These are phyloP conservation scores for Emergomyces orientalis DNA, from an alignment of 2,329 filamentous ascomycete species.

Conservation along the genomic window DNA sequence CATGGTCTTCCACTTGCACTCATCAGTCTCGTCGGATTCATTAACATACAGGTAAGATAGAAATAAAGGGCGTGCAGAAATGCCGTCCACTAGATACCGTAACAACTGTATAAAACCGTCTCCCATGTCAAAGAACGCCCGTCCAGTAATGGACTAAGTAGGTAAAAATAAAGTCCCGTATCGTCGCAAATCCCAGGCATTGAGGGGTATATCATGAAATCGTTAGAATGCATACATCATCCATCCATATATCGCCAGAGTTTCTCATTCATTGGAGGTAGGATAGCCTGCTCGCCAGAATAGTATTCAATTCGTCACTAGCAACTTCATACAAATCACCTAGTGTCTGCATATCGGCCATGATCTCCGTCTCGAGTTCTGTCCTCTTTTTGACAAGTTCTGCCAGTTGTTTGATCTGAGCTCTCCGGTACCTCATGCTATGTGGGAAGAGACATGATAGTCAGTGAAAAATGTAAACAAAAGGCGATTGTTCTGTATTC, in stretches of 20 bases:
- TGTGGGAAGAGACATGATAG: background rate
- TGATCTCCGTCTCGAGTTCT: constrained; percentile 16
- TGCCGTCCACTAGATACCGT: background rate
- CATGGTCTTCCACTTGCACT: background rate
- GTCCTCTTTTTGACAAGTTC: constrained; percentile 14
- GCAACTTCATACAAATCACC: constrained; percentile 10
- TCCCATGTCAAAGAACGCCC: background rate
- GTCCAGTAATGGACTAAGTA: background rate
- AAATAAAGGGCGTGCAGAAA: background rate
- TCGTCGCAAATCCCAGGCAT: background rate
- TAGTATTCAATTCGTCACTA: background rate
- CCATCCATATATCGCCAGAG: background rate
- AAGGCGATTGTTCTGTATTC: background rate
- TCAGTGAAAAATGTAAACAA: background rate
- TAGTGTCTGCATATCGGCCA: constrained; percentile 10
- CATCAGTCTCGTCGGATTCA: background rate
- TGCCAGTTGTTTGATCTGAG: constrained; percentile 12
- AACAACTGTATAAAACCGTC: background rate
- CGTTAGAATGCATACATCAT: background rate
- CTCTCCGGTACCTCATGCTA: constrained; percentile 12
- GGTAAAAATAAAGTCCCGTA: background rate
- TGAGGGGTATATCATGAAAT: background rate
- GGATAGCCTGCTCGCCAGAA: constrained; percentile 2
- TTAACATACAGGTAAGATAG: background rate
- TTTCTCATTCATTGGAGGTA: background rate